Evolutionary conservation across 2,329 filamentous ascomycete species (phyloP), one percentile per base, ranked within the genome.

Genomic region (Fusarium sp.): DNA sequence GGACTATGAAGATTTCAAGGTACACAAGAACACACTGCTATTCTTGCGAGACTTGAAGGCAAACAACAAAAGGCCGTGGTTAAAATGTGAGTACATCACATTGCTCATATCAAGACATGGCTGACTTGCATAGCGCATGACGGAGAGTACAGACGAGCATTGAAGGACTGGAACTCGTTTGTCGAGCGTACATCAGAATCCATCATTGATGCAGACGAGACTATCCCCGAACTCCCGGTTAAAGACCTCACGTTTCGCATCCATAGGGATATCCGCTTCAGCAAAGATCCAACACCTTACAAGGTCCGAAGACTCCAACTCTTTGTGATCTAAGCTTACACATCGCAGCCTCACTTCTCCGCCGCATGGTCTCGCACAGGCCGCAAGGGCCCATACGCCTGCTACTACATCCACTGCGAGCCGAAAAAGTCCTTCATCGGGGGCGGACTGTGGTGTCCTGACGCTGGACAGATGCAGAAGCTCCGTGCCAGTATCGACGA

Each of bases 241-340:
- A 97, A 97, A 82, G 95, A 98, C 80, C 86, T 97, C 76, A 91
- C 95, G 57, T 97, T 96, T 81, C 92, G 95, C 70, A 97, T 98
- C 68, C 95, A 97, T 83, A 88, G 95, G 77, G 95, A 98, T 78
- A 89, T 97, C 50, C 91, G 95, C 65, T 98, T 97, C 84, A 93
- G 89, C 78, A 93, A 94, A 76, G 92, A 97, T 79, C 93, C 90
- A 22, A 97, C 94, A 3, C 95, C 95, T 0, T 98, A 97, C 86
- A 97, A 97, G 88, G 93, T 93, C 84, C 10, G 60, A 56, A 52
- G 18, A 2, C 22, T 22, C 66, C 45, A 57, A 50, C 57, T 66
- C 41, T 60, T n/a, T 29, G 1, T 24, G n/a, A 65, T 11, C 20
- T 5, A 3, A 27, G 29, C 50, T 76, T 16, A 72, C 54, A 52